Conservation (phyloP, 768 basidiomycete genomes). For the Coprinellus micaceus region DNA sequence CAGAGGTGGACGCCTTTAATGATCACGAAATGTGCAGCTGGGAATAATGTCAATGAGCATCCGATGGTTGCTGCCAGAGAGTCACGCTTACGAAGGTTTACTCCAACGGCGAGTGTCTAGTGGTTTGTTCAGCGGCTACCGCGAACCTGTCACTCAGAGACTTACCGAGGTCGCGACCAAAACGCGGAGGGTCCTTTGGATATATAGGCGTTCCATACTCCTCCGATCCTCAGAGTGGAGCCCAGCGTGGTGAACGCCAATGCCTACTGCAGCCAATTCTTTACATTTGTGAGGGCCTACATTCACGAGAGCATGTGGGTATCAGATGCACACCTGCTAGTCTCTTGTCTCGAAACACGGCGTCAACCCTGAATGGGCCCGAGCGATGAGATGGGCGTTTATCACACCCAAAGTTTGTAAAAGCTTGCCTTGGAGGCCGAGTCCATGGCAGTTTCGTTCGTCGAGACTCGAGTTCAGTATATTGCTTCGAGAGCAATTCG, state of each 20-base stretch:
- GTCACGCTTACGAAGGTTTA: conserved; percentile 76
- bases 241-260: conserved; percentile 93
- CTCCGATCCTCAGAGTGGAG: conserved; percentile 69
- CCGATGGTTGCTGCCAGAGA: background rate
- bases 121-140: conserved; percentile 11
- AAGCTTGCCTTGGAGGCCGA: conserved; percentile 47
- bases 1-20: conserved; percentile 88
- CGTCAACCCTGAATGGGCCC: conserved; percentile 42
- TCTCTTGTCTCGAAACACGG: conserved; percentile 62
- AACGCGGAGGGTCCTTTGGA: conserved; percentile 58
- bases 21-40: conserved; percentile 90
- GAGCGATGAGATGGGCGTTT: background rate
- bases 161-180: conserved; percentile 80
- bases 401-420: background rate
- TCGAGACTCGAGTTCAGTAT: conserved; percentile 48
- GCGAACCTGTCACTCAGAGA: background rate
- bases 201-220: conserved; percentile 68
- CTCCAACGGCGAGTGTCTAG: conserved; percentile 94
- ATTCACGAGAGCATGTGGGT: background rate
- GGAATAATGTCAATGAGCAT: background rate
- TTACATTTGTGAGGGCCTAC: conserved; percentile 1
- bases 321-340: conserved; percentile 46
- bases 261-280: conserved; percentile 69
- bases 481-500: conserved; percentile 72
- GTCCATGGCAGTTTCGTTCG: conserved; percentile 65